These are phyloP conservation scores for Fusarium tjaetaba DNA, from an alignment of 2,329 filamentous ascomycete species.

Conservation along the genomic window DNA sequence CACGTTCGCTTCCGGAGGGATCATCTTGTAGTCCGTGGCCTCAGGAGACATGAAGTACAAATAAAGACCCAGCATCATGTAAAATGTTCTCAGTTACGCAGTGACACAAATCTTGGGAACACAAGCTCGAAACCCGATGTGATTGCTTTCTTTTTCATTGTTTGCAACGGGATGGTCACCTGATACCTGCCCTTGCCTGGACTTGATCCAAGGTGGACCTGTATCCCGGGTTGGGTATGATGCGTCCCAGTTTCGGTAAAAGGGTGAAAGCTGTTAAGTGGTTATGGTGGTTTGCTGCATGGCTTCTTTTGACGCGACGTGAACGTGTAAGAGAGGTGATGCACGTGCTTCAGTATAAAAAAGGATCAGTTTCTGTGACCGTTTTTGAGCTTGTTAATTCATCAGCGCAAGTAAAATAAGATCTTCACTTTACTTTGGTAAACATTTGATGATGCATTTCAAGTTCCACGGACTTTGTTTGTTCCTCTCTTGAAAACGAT, in stretches of 20 bases:
- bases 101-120: neutral
- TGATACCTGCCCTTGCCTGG: constrained; percentile 6
- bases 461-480: neutral
- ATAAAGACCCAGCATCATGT: neutral
- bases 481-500: neutral
- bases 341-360: constrained; percentile 2
- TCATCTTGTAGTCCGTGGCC: constrained; percentile 19
- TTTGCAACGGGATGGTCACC: constrained; percentile 24
- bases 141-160: constrained; percentile 4
- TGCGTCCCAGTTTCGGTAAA: constrained; percentile 15
- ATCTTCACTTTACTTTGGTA: neutral
- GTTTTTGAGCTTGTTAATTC: neutral
- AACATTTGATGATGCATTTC: neutral
- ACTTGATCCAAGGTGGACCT: constrained; percentile 20
- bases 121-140: constrained; percentile 5
- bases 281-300: constrained; percentile 4
- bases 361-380: neutral
- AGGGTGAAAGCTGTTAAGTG: neutral
- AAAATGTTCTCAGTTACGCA: neutral
- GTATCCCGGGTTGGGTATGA: constrained; percentile 23
- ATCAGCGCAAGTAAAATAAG: neutral
- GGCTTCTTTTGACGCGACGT: constrained; percentile 17
- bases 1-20: constrained; percentile 23
- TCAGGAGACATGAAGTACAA: constrained; percentile 4
- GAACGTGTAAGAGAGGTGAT: constrained; percentile 22